Evolutionary conservation across 1,139 yeast genomes (phyloP).

Genomic region (Geotrichum carabidarum): DNA sequence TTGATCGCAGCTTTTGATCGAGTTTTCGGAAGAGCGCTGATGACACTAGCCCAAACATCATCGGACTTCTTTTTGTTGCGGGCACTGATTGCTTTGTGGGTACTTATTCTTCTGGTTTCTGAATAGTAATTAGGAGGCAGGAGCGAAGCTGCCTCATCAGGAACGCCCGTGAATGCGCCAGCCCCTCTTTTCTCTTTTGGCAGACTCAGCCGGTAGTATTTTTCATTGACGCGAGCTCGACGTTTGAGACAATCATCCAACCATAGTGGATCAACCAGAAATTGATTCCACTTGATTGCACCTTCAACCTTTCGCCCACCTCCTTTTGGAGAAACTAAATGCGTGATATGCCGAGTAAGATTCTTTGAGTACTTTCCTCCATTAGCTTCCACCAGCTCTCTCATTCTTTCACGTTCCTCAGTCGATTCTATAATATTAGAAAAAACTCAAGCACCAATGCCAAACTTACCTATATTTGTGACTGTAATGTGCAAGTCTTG

Average conservation of each 20-base stretch:
- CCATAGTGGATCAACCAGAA: conserved; percentile 74
- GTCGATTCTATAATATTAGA: conserved; percentile 3
- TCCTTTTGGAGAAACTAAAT: conserved; percentile 43
- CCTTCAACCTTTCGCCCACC: conserved; percentile 61
- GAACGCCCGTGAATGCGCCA: conserved; percentile 49
- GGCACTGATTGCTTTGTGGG: conserved; percentile 13
- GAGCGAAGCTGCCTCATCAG: conserved; percentile 11
- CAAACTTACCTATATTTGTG: conserved; percentile 42
- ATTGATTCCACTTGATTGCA: conserved; percentile 64
- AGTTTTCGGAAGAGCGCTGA: conserved; percentile 19
- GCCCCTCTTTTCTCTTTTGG: conserved; percentile 40
- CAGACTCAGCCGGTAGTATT: conserved; percentile 43
- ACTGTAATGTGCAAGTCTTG: conserved; percentile 48
- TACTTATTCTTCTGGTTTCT: conserved; percentile 16
- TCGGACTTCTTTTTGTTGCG: conserved; percentile 22
- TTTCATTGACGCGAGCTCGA: conserved; percentile 52
- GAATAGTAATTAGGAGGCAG: conserved; percentile 11
- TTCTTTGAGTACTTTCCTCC: conserved; percentile 62
- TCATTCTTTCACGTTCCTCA: conserved; percentile 37
- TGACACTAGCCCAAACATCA: conserved; percentile 28
- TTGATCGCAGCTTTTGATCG: background rate
- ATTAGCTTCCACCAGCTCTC: conserved; percentile 42
- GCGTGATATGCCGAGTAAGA: conserved; percentile 48
- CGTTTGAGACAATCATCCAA: conserved; percentile 57
- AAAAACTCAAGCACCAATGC: background rate